Base-by-base conservation (phyloP, 495 filamentous ascomycete species). In the Penicillium psychrofluorescens region DNA sequence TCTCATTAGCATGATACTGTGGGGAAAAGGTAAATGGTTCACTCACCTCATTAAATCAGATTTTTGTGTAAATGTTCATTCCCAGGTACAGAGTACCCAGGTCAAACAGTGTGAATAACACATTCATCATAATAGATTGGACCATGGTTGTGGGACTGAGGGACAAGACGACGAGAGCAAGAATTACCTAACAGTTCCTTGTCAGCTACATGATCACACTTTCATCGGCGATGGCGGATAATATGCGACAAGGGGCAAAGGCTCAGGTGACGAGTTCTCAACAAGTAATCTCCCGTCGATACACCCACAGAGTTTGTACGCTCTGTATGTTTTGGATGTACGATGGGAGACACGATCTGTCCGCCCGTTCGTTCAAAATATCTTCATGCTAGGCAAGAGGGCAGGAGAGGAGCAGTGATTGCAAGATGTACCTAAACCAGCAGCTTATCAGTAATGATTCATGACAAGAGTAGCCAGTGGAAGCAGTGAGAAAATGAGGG, bases 61-160 rank as follows among this genome's bases (percentile, higher is more conserved):
- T 84, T 92, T 91, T 88, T 83, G 74, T 80, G 67, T 79, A 72
- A 63, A 77, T 77, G 84, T 86, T 92, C 89, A 94, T 83, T 66
- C 74, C 82, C 81, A 67, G 72, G 66, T 66, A 53, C 68, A 64
- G 44, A 55, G 54, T 50, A 57, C 50, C 67, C 70, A 70, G 80
- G 78, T 95, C 90, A 90, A 89, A 95, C 86, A 95, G 90, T 95
- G 90, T 95, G 90, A 95, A 95, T 95, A 85, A 66, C 52, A 68
- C 69, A 67, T 75, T 84, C 78, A 86, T 87, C 84, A 86, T 85
- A 53, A 48, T 73, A 68, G 66, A 57, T 56, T 62, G 63, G 57
- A 65, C 54, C 62, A 69, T 70, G 66, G 61, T 59, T 48, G 40
- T 22, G 36, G 44, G 35, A 46, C 44, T 38, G 44, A 16, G 48